Percentiles rank a stretch among this genome's conserved stretches.
These are phyloP conservation scores for Leishmania aethiopica DNA, from an alignment of 208 protist species.

Conservation along the genomic window DNA sequence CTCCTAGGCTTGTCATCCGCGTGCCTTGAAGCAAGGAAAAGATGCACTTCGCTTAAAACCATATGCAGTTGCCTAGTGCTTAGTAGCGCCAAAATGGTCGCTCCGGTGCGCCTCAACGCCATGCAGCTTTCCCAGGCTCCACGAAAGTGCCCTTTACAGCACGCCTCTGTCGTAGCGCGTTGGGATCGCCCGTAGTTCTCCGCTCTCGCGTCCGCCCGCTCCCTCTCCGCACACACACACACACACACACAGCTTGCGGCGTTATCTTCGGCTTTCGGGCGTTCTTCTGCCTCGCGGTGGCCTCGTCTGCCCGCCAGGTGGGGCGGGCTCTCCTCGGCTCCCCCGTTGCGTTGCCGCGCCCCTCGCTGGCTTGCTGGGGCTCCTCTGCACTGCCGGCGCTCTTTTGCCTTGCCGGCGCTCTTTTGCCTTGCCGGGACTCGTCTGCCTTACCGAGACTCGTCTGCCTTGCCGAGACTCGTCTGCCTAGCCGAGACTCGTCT, in stretches of 20 bases:
- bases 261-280: neutral
- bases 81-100: neutral
- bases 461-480: neutral
- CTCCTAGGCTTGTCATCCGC: neutral
- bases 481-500: neutral
- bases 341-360: neutral
- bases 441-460: neutral
- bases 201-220: neutral
- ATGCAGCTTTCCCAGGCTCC: neutral
- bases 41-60: too few relatives aligned
- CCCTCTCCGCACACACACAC: neutral
- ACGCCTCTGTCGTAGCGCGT: neutral
- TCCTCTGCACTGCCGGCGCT: neutral
- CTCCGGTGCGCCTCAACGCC: neutral
- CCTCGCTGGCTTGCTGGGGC: neutral
- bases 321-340: neutral
- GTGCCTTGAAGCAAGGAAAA: neutral
- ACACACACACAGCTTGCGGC: neutral
- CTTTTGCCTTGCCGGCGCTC: neutral
- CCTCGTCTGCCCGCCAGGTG: neutral
- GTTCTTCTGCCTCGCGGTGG: neutral
- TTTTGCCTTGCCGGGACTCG: neutral
- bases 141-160: too few relatives aligned
- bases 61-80: too few relatives aligned
- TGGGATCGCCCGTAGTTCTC: neutral